Conservation (phyloP, 208 protist species). For the Trichomonas tenax region DNA sequence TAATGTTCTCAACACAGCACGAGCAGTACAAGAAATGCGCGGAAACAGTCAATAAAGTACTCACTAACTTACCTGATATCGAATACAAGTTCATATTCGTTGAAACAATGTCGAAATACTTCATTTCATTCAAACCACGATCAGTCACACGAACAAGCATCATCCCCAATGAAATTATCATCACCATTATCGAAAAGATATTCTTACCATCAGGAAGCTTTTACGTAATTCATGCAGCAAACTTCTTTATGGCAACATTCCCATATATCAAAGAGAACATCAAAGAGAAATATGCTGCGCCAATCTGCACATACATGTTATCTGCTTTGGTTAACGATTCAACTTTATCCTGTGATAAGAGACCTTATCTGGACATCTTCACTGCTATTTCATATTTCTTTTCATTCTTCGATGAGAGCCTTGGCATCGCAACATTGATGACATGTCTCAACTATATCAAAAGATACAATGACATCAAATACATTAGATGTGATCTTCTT, state of each 20-base stretch:
- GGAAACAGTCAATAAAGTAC: background rate
- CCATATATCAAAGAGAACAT: background rate
- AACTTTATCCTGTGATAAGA: too few relatives aligned
- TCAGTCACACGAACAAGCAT: background rate
- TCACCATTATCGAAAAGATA: background rate
- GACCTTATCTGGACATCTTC: background rate
- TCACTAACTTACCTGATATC: background rate
- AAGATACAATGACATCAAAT: background rate
- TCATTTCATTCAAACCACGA: background rate
- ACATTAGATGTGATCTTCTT: background rate
- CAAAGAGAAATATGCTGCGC: background rate
- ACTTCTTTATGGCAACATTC: background rate
- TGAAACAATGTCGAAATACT: background rate
- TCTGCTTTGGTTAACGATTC: too few relatives aligned
- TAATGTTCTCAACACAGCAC: background rate
- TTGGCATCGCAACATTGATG: background rate
- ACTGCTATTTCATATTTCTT: background rate
- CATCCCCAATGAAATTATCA: background rate
- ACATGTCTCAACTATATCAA: background rate
- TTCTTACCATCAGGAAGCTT: background rate
- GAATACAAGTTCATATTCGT: background rate
- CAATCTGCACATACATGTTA: background rate
- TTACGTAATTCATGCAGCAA: background rate
- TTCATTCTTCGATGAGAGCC: background rate
- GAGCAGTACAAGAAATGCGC: background rate